A percentile compares a stretch with the other conserved stretches of the same genome.
These are phyloP conservation scores for Lasiosphaeriaceae sp. DNA, from an alignment of 495 filamentous ascomycete species.

Conservation along the genomic window DNA sequence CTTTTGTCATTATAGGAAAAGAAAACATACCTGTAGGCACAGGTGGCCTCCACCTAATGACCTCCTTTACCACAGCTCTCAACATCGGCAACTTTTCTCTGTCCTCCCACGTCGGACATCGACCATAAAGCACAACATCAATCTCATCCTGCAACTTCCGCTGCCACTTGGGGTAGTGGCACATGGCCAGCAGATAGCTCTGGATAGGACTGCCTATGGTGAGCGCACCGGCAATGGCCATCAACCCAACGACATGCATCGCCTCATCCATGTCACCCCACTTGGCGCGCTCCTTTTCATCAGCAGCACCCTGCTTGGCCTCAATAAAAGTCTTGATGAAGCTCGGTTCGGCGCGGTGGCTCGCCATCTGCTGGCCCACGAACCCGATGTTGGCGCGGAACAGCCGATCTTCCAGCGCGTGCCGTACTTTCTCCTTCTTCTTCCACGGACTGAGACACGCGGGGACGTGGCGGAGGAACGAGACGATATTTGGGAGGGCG, in stretches of 20 bases:
- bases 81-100: conserved; percentile 42
- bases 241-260: conserved; percentile 42
- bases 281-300: conserved; percentile 11
- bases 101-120: conserved; percentile 48
- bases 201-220: conserved; percentile 52
- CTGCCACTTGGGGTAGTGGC: conserved; percentile 55
- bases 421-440: conserved; percentile 40
- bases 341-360: conserved; percentile 27
- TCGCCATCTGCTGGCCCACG: conserved; percentile 25
- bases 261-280: conserved; percentile 32
- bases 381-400: conserved; percentile 39
- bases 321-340: conserved; percentile 45
- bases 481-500: conserved; percentile 48
- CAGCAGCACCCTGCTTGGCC: conserved; percentile 15
- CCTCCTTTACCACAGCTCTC: conserved; percentile 58
- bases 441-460: conserved; percentile 47
- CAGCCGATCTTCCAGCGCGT: conserved; percentile 36
- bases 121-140: conserved; percentile 44
- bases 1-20: not conserved
- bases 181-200: conserved; percentile 57
- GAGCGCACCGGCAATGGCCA: conserved; percentile 46
- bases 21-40: conserved; percentile 42
- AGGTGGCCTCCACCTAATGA: conserved; percentile 57
- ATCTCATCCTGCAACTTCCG: conserved; percentile 51
- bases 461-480: conserved; percentile 44